These are phyloP conservation scores for Daldinia grandis DNA, from an alignment of 495 filamentous ascomycete species.

Conservation along the genomic window DNA sequence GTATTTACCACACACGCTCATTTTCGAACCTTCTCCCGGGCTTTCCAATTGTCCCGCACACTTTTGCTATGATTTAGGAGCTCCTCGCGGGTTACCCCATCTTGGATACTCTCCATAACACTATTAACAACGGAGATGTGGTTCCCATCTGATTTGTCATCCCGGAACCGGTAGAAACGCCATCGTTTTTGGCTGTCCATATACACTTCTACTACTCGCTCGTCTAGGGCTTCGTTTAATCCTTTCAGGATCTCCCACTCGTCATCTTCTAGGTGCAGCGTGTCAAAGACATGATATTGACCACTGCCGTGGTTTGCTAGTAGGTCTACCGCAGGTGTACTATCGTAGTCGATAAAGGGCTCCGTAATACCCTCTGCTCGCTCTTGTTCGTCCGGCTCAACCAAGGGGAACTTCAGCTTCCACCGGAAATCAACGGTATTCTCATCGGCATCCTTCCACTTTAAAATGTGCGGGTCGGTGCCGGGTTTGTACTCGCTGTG, in stretches of 20 bases:
- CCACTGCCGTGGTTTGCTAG: constrained; percentile 55
- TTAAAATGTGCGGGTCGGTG: constrained; percentile 91
- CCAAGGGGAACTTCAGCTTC: constrained; percentile 74
- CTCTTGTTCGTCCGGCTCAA: constrained; percentile 75
- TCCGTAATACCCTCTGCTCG: constrained; percentile 66
- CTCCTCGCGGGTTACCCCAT: constrained; percentile 66
- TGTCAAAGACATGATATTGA: constrained; percentile 66
- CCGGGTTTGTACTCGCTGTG: constrained; percentile 84
- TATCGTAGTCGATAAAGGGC: constrained; percentile 64
- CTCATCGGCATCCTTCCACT: constrained; percentile 94
- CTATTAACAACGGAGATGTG: constrained; percentile 74
- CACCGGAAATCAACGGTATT: constrained; percentile 94
- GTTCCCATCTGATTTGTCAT: constrained; percentile 92
- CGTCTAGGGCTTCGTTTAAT: constrained; percentile 74
- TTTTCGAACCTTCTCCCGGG: constrained; percentile 44
- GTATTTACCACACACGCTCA: background rate
- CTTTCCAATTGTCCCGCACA: constrained; percentile 80
- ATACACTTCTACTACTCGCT: constrained; percentile 86
- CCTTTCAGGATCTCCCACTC: constrained; percentile 88
- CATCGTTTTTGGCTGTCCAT: constrained; percentile 76
- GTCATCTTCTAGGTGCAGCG: constrained; percentile 71
- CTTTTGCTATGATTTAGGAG: constrained; percentile 64
- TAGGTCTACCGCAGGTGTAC: constrained; percentile 59
- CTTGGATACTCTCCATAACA: constrained; percentile 81
- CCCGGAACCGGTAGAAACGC: constrained; percentile 85